These are phyloP conservation scores for Chondrostereum purpureum DNA, from an alignment of 1,284 basidiomycete genomes.

Conservation along the genomic window DNA sequence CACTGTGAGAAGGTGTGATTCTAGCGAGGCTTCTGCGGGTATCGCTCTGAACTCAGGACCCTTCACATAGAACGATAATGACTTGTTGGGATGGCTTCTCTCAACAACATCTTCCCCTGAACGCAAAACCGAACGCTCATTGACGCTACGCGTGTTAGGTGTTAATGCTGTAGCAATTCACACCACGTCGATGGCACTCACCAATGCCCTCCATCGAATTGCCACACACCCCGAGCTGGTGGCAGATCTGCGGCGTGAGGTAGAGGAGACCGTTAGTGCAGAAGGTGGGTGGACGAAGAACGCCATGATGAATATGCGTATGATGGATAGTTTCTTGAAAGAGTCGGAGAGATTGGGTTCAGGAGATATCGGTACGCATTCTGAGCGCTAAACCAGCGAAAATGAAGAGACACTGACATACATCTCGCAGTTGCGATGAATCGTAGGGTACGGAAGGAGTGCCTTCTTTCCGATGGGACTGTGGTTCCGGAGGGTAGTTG, in stretches of 20 bases:
- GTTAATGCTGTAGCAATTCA: constrained; percentile 8
- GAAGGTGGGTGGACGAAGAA: constrained; percentile 19
- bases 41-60: background rate
- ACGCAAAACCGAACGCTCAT: background rate
- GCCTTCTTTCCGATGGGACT: too few species aligned
- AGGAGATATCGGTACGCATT: background rate
- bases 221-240: constrained; percentile 30
- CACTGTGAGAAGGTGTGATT: background rate
- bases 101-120: background rate
- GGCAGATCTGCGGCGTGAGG: constrained; percentile 30
- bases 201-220: constrained; percentile 28
- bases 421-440: too few species aligned
- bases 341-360: constrained; percentile 3
- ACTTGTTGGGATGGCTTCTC: constrained; percentile 1
- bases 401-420: too few species aligned
- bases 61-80: constrained; percentile 4
- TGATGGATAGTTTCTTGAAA: constrained; percentile 1
- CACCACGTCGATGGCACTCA: constrained; percentile 11
- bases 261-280: constrained; percentile 22
- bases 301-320: background rate
- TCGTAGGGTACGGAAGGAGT: too few species aligned
- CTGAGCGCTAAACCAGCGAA: too few species aligned
- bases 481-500: too few species aligned
- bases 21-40: background rate
- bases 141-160: constrained; percentile 3